Conservation (phyloP, 257 asterid genomes). For the Mentha longifolia region DNA sequence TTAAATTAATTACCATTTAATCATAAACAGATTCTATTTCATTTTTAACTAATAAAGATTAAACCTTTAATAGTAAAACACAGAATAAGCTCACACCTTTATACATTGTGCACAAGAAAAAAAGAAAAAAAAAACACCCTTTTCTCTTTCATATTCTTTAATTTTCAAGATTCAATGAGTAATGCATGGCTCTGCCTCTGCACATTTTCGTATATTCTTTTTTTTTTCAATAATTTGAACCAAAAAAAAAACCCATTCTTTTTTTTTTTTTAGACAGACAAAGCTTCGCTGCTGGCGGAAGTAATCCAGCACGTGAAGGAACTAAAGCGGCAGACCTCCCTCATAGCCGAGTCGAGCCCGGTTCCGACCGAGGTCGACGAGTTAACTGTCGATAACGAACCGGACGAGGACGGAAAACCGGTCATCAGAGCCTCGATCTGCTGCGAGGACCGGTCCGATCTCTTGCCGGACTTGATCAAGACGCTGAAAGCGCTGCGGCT, state of each 20-base stretch:
- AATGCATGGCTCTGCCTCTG: not conserved
- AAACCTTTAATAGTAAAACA: not conserved
- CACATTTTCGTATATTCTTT: not conserved
- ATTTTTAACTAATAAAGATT: not conserved
- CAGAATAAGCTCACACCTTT: not conserved
- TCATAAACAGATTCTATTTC: not conserved
- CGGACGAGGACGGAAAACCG: slow-evolving; percentile 46
- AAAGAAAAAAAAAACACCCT: not conserved
- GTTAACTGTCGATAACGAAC: slow-evolving; percentile 40
- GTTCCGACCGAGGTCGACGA: slow-evolving; percentile 62
- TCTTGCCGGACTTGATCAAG: slow-evolving; percentile 61
- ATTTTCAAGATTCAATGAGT: not conserved
- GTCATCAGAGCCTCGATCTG: slow-evolving; percentile 61
- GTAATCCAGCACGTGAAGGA: slow-evolving; percentile 70
- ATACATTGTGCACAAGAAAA: not conserved
- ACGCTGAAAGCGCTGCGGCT: slow-evolving; percentile 49
- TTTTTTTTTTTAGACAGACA: slow-evolving; percentile 48
- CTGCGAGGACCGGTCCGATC: slow-evolving; percentile 68
- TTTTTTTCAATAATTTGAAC: not conserved
- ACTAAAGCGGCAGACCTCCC: slow-evolving; percentile 61
- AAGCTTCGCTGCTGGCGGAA: slow-evolving; percentile 67
- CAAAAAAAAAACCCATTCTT: not conserved
- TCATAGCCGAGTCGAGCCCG: slow-evolving; percentile 54
- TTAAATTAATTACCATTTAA: not conserved
- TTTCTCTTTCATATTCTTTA: not conserved